Conservation (phyloP, 129 eudicot species). For the Calendula officinalis region DNA sequence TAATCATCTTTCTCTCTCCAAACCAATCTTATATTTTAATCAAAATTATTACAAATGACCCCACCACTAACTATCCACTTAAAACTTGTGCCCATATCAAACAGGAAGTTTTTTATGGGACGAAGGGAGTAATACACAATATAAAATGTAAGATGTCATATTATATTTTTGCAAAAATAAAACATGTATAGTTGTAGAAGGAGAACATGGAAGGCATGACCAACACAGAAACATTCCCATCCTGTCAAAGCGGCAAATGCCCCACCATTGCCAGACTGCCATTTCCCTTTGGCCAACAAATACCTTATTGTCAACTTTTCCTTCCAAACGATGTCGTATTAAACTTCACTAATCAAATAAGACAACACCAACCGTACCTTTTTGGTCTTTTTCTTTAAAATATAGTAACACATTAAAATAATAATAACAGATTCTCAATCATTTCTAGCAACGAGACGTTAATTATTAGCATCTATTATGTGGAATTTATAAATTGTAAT, state of each 20-base stretch:
- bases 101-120: too few species aligned
- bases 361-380: constrained; percentile 37
- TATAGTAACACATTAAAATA: constrained; percentile 12
- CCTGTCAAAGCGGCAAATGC: constrained; percentile 30
- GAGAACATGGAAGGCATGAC: constrained; percentile 42
- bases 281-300: constrained; percentile 31
- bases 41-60: too few species aligned
- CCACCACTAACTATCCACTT: too few species aligned
- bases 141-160: too few species aligned
- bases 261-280: constrained; percentile 35
- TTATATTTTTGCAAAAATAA: neutral
- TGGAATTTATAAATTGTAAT: neutral
- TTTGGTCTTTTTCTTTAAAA: neutral
- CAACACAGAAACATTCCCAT: constrained; percentile 36
- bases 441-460: constrained; percentile 6
- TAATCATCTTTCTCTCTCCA: too few species aligned
- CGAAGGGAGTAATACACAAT: too few species aligned
- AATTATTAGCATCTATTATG: neutral
- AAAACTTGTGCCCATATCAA: too few species aligned
- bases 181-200: constrained; percentile 14
- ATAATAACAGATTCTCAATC: constrained; percentile 32
- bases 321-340: constrained; percentile 22
- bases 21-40: too few species aligned
- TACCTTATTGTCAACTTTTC: constrained; percentile 21
- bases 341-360: constrained; percentile 17